phyloP scores from a whole-genome alignment of 2,329 filamentous ascomycete genomes.

The Camptophora hylomeconis region DNA sequence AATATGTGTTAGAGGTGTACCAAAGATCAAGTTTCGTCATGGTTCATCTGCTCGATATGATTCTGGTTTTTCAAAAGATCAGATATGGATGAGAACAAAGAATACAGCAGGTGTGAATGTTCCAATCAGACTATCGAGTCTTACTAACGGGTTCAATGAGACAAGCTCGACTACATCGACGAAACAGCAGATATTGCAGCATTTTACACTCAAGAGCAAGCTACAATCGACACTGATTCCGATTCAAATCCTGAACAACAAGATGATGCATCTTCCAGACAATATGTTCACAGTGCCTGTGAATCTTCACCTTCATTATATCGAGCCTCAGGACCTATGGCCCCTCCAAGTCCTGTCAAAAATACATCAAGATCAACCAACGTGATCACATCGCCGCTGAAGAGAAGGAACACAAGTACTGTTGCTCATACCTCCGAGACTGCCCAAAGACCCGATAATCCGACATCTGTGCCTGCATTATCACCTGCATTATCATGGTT shows the following conservation, averaged over 20 bases:
- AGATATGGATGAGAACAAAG: conserved; percentile 21
- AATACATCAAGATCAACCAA: not conserved
- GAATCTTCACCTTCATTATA: conserved; percentile 1
- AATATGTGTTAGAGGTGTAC: conserved; percentile 6
- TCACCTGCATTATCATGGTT: too few species aligned
- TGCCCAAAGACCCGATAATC: too few species aligned
- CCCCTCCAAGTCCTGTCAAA: not conserved
- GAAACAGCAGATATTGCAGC: conserved; percentile 17
- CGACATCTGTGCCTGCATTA: too few species aligned
- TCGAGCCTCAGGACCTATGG: not conserved
- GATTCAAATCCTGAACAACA: conserved; percentile 1
- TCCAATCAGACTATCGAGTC: conserved; percentile 1
- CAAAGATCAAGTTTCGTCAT: conserved; percentile 19
- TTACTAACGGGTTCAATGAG: conserved; percentile 1
- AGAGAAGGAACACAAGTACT: too few species aligned
- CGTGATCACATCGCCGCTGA: too few species aligned
- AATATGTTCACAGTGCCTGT: too few species aligned
- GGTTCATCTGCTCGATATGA: conserved; percentile 23
- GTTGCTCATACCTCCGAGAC: too few species aligned
- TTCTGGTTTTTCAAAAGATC: conserved; percentile 20
- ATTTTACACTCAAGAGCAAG: conserved; percentile 8
- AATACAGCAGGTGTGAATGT: conserved; percentile 8
- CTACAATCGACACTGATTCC: not conserved
- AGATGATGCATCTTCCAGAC: too few species aligned
- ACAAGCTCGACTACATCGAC: conserved; percentile 17